Evolutionary conservation across 2,329 filamentous ascomycete species (phyloP).

Genomic region (Leptographium galeiforme): DNA sequence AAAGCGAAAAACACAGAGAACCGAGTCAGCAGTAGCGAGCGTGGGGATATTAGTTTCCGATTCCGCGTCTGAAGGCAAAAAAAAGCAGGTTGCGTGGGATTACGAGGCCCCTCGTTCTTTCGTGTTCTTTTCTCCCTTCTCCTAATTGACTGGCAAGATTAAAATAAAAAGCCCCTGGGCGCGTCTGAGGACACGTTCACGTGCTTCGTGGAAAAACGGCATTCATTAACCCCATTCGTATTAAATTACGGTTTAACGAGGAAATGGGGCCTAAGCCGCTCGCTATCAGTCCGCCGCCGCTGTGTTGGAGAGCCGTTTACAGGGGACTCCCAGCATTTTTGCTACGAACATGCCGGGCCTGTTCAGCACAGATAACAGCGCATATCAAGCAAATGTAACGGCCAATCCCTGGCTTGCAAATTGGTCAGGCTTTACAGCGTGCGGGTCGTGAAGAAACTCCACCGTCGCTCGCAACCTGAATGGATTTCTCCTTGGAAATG

Average conservation of each 20-base stretch:
- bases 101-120: neutral
- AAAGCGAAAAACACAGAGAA: neutral
- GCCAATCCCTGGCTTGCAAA: slow-evolving; percentile 6
- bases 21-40: neutral
- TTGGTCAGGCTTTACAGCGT: neutral
- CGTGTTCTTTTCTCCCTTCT: neutral
- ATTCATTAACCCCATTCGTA: too few relatives aligned
- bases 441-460: neutral
- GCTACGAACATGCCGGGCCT: too few relatives aligned
- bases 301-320: too few relatives aligned
- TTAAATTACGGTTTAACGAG: too few relatives aligned
- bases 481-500: neutral
- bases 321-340: too few relatives aligned
- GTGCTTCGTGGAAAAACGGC: neutral
- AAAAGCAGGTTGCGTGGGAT: neutral
- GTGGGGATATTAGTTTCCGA: neutral
- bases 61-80: neutral
- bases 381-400: slow-evolving; percentile 2
- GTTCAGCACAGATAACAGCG: neutral
- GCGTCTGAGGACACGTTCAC: slow-evolving; percentile 2
- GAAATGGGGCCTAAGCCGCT: too few relatives aligned
- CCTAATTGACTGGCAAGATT: slow-evolving; percentile 1
- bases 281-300: too few relatives aligned
- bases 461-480: neutral
- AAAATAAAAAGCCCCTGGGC: slow-evolving; percentile 2